Percentiles rank a stretch among this genome's conserved stretches.
Evolutionary conservation across 768 basidiomycete genomes (phyloP).

Genomic region (Tulasnella sp.): DNA sequence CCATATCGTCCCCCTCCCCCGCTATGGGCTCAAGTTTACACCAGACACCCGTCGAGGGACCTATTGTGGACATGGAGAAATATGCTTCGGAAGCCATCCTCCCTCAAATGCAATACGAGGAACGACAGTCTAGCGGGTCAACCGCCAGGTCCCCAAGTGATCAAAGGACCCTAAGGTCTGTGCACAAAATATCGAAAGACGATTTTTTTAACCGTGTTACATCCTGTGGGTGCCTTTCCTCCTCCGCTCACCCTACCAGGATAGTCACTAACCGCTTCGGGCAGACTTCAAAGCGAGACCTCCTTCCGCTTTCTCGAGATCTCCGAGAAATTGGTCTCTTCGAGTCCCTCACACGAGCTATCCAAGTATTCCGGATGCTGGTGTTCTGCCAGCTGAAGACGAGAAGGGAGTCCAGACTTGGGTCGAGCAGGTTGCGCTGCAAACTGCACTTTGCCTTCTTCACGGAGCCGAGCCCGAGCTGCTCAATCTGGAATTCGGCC

Average conservation of each 20-base stretch:
- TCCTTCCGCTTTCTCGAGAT: not conserved
- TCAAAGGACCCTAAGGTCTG: not conserved
- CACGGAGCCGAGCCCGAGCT: not conserved
- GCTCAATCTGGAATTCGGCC: not conserved
- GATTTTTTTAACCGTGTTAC: not conserved
- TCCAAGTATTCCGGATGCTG: not conserved
- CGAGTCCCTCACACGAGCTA: not conserved
- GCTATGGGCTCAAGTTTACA: not conserved
- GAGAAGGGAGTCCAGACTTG: not conserved
- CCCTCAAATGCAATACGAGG: not conserved
- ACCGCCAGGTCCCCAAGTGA: not conserved
- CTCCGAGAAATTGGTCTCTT: not conserved
- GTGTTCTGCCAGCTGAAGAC: not conserved
- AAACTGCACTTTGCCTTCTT: not conserved
- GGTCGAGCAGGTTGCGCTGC: not conserved
- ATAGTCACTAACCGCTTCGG: not conserved
- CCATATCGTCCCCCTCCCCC: not conserved
- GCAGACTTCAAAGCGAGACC: constrained; percentile 1
- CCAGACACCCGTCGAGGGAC: not conserved
- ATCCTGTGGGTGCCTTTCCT: not conserved
- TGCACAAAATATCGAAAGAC: not conserved
- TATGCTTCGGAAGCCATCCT: not conserved
- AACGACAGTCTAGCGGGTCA: not conserved
- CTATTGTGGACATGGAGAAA: not conserved
- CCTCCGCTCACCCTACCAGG: not conserved